These are phyloP conservation scores for Suillus subluteus DNA, from an alignment of 768 basidiomycete species.

Conservation along the genomic window DNA sequence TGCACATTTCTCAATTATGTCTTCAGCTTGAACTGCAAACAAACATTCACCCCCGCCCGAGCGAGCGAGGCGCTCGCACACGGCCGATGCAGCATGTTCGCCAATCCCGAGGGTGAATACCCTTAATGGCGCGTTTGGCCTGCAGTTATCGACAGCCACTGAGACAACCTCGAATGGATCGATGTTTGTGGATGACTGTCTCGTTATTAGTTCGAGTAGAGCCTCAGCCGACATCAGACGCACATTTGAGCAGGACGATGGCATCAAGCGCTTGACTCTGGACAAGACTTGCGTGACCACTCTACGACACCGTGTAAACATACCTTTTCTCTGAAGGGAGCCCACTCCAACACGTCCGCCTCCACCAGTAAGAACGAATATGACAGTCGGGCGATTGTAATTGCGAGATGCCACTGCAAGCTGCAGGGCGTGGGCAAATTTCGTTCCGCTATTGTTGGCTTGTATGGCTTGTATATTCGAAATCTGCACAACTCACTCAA, in stretches of 20 bases:
- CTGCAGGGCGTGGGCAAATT: slow-evolving; percentile 46
- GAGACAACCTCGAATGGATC: slow-evolving; percentile 22
- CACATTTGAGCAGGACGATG: slow-evolving; percentile 10
- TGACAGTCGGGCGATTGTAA: slow-evolving; percentile 42
- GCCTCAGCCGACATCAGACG: background rate
- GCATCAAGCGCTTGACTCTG: background rate
- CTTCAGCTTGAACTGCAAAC: slow-evolving; percentile 48
- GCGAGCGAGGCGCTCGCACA: slow-evolving; percentile 56
- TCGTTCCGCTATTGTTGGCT: slow-evolving; percentile 53
- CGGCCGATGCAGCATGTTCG: slow-evolving; percentile 46
- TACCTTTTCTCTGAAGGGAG: background rate
- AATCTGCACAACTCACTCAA: slow-evolving; percentile 33
- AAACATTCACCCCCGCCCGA: slow-evolving; percentile 55
- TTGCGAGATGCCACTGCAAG: slow-evolving; percentile 41
- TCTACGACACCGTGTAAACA: background rate
- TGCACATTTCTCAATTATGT: slow-evolving; percentile 51
- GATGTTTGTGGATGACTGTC: slow-evolving; percentile 22
- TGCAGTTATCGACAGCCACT: slow-evolving; percentile 36
- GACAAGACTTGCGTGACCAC: background rate
- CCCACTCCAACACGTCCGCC: slow-evolving; percentile 30
- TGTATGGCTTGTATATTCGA: slow-evolving; percentile 42
- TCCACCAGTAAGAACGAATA: slow-evolving; percentile 67
- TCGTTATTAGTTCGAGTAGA: background rate
- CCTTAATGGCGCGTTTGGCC: slow-evolving; percentile 40
- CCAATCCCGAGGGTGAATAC: slow-evolving; percentile 67